Conservation (phyloP, 768 basidiomycete species). For the Kwoniella heveanensis region DNA sequence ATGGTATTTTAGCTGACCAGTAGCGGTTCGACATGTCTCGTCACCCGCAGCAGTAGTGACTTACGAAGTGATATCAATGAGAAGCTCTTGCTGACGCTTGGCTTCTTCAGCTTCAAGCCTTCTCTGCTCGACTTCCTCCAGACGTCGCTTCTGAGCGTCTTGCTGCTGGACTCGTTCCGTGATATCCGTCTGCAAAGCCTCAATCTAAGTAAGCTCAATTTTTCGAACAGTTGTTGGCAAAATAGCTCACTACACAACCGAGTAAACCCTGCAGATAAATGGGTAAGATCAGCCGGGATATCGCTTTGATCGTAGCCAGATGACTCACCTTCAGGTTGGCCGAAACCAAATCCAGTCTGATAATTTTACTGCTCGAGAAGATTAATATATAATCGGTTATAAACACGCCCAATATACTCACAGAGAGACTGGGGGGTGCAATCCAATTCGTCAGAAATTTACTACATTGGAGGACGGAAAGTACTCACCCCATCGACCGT, state of each 20-base stretch:
- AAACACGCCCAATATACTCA: too few species aligned
- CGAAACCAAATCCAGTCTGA: conserved; percentile 28
- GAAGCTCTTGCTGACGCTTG: conserved; percentile 56
- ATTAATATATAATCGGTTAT: too few species aligned
- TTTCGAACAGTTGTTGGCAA: background rate
- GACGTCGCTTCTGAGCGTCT: conserved; percentile 39
- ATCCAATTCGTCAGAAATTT: too few species aligned
- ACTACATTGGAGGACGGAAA: background rate
- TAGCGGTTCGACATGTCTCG: too few species aligned
- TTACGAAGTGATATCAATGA: conserved; percentile 58
- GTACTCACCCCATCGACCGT: conserved; percentile 44
- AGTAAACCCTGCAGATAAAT: conserved; percentile 30
- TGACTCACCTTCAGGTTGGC: conserved; percentile 20
- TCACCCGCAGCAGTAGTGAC: conserved; percentile 24
- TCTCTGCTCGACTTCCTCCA: conserved; percentile 44
- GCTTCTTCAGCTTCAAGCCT: conserved; percentile 51
- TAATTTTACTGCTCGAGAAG: conserved; percentile 19
- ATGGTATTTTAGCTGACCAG: too few species aligned
- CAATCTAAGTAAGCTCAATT: background rate
- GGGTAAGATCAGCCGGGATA: background rate
- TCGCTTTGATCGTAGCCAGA: background rate
- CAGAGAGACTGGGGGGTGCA: too few species aligned
- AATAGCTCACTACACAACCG: conserved; percentile 20
- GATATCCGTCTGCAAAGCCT: conserved; percentile 36
- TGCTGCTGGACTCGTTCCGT: conserved; percentile 50